A percentile compares a stretch with the other conserved stretches of the same genome.
phyloP scores from a whole-genome alignment of 129 eudicot genomes.

The Mikania micrantha region DNA sequence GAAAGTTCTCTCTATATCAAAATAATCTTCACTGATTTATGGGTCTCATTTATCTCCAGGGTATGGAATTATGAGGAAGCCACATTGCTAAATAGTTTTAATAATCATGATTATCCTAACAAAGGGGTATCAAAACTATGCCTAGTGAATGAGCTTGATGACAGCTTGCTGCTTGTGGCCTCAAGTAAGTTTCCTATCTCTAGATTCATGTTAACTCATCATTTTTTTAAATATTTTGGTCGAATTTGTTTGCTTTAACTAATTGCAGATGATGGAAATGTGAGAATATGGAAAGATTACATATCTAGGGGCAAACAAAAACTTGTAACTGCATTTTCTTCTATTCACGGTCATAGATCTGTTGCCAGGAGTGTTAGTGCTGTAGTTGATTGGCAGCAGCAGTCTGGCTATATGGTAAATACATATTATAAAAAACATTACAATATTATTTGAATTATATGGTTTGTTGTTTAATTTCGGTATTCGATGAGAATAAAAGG shows the following conservation, averaged over 20 bases:
- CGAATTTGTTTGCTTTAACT: not conserved
- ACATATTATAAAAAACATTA: not conserved
- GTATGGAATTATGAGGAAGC: constrained; percentile 94
- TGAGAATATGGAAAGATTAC: constrained; percentile 86
- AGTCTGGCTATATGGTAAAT: constrained; percentile 78
- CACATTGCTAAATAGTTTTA: constrained; percentile 63
- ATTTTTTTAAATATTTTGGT: not conserved
- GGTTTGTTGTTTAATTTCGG: too few species aligned
- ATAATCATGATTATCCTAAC: constrained; percentile 70
- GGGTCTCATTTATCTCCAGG: constrained; percentile 24
- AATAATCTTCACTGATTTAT: not conserved
- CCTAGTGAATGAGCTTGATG: constrained; percentile 78
- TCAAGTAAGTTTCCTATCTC: constrained; percentile 48
- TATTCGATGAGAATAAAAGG: too few species aligned
- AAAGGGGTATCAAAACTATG: constrained; percentile 84
- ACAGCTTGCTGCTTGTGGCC: constrained; percentile 88
- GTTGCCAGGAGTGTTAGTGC: constrained; percentile 71
- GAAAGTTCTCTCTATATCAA: not conserved
- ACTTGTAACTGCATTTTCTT: constrained; percentile 86
- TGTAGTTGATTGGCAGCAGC: constrained; percentile 98
- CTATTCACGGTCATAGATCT: constrained; percentile 76
- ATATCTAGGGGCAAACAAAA: constrained; percentile 48
- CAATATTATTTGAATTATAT: not conserved
- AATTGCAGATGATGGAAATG: constrained; percentile 65
- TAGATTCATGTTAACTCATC: not conserved